A percentile compares a stretch with the other conserved stretches of the same genome.
These are phyloP conservation scores for Thraustochytrium sp. DNA, from an alignment of 352 stramenopile genomes.

Conservation along the genomic window DNA sequence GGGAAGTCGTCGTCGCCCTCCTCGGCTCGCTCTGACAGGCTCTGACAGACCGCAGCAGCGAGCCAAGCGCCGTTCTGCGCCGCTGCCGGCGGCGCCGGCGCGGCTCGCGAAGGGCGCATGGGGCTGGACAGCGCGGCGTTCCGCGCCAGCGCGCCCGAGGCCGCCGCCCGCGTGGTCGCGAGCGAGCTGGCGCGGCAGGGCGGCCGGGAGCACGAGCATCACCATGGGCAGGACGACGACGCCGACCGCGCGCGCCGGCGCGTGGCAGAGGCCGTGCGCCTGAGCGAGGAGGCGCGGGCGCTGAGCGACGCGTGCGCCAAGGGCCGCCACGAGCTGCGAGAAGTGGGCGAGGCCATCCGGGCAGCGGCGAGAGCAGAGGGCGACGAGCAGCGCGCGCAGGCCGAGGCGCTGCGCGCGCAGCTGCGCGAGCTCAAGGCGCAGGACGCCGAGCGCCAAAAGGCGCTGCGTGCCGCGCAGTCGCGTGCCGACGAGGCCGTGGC, in stretches of 20 bases:
- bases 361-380: slow-evolving; percentile 66
- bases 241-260: neutral
- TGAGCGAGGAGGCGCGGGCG: neutral
- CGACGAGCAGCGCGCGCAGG: slow-evolving; percentile 61
- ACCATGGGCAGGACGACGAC: neutral
- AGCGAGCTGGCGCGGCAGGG: no score
- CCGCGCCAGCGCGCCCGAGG: no score
- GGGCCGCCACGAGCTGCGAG: neutral
- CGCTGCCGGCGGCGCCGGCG: no score
- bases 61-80: no score
- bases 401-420: slow-evolving; percentile 24
- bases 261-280: neutral
- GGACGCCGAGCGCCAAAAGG: neutral
- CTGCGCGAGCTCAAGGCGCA: neutral
- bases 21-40: no score
- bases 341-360: slow-evolving; percentile 59
- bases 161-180: no score
- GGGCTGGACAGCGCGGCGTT: neutral
- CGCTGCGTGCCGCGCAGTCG: neutral
- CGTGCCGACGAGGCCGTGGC: neutral
- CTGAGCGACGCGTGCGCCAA: neutral
- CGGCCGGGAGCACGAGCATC: no score
- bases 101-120: no score
- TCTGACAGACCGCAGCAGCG: no score
- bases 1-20: no score